phyloP scores from a whole-genome alignment of 169 alveolate genomes.

The Cyclospora cayetanensis region DNA sequence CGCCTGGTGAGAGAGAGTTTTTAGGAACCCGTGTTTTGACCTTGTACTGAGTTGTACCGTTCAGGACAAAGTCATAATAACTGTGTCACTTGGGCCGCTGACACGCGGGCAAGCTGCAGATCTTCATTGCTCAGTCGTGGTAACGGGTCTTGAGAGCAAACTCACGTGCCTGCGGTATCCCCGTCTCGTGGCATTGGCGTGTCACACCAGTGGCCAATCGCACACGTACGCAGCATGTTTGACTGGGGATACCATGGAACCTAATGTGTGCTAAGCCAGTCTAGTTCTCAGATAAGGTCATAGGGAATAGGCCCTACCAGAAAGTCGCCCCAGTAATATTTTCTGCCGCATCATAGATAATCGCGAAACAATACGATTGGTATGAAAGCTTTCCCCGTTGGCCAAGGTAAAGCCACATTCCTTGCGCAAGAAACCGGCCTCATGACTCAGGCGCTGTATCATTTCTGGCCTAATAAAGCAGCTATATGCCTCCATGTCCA shows the following conservation, averaged over 20 bases:
- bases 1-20: no score
- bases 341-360: not conserved
- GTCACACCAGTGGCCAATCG: slow-evolving; percentile 4
- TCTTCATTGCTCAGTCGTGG: not conserved
- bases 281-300: not conserved
- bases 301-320: slow-evolving; percentile 11
- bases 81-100: not conserved
- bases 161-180: not conserved
- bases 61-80: not conserved
- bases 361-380: not conserved
- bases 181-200: not conserved
- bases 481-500: not conserved
- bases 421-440: not conserved
- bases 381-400: not conserved
- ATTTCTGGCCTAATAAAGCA: not conserved
- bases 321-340: not conserved
- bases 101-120: not conserved
- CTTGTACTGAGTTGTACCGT: not conserved
- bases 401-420: not conserved
- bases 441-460: not conserved
- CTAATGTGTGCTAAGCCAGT: not conserved
- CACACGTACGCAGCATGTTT: not conserved
- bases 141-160: not conserved
- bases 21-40: no score
- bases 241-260: not conserved